Evolutionary conservation across 2,329 filamentous ascomycete genomes (phyloP).

Genomic region (Colletotrichum sp.): DNA sequence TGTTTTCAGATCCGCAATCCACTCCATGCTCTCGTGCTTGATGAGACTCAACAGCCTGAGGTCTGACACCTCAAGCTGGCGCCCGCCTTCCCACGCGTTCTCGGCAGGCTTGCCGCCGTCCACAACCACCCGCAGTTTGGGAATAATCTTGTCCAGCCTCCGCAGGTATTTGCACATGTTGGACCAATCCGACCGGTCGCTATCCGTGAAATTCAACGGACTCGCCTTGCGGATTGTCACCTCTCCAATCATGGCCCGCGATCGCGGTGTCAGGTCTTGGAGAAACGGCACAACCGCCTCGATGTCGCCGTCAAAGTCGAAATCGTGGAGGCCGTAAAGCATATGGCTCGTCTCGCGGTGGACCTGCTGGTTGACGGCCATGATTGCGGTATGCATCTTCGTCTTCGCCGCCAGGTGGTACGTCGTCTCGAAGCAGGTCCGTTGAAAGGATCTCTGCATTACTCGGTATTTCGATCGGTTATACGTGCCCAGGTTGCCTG

Average conservation of each 20-base stretch:
- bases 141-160: conserved; percentile 43
- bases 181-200: conserved; percentile 50
- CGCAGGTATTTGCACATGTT: conserved; percentile 50
- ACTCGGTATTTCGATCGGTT: conserved; percentile 45
- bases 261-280: conserved; percentile 55
- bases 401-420: conserved; percentile 53
- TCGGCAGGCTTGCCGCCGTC: conserved; percentile 60
- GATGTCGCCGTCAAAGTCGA: conserved; percentile 64
- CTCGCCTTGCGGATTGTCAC: conserved; percentile 62
- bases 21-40: conserved; percentile 58
- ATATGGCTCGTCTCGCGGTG: conserved; percentile 61
- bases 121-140: conserved; percentile 54
- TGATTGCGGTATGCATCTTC: conserved; percentile 47
- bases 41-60: conserved; percentile 49
- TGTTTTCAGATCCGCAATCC: conserved; percentile 60
- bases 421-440: conserved; percentile 55
- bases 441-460: conserved; percentile 42
- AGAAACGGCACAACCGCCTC: conserved; percentile 67
- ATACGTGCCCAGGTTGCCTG: background rate
- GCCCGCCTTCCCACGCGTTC: conserved; percentile 53
- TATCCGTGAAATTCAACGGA: conserved; percentile 57
- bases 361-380: conserved; percentile 51
- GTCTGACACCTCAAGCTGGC: conserved; percentile 49
- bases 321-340: conserved; percentile 61
- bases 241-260: conserved; percentile 51